Percentiles rank a stretch among this genome's conserved stretches.
phyloP scores from a whole-genome alignment of 2,329 filamentous ascomycete genomes.

The Zopfia rhizophila region DNA sequence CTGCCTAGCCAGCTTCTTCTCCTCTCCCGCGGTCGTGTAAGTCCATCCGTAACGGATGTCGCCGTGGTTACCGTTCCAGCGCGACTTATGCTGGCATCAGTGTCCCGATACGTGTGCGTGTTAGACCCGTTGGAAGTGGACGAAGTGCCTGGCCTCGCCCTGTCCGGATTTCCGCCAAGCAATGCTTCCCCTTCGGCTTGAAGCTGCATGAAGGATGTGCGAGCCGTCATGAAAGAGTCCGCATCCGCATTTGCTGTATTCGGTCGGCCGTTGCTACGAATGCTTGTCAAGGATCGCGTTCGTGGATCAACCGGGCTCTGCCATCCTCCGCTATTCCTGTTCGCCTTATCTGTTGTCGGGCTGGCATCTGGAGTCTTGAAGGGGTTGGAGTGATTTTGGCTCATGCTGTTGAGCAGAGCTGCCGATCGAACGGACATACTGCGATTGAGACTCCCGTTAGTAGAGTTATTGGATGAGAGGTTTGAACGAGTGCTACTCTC shows the following conservation, averaged over 20 bases:
- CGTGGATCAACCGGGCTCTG: conserved; percentile 33
- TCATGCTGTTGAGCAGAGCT: conserved; percentile 47
- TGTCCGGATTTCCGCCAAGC: conserved; percentile 56
- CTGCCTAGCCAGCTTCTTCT: conserved; percentile 52
- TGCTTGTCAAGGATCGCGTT: conserved; percentile 48
- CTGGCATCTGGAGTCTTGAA: conserved; percentile 47
- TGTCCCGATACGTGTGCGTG: conserved; percentile 33
- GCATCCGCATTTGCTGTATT: conserved; percentile 47
- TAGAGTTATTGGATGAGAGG: conserved; percentile 56
- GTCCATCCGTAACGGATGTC: conserved; percentile 36
- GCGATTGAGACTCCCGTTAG: conserved; percentile 53
- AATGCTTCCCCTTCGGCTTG: conserved; percentile 64
- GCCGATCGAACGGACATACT: conserved; percentile 58
- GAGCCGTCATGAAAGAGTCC: conserved; percentile 64
- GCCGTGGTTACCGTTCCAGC: conserved; percentile 35
- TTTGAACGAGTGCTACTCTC: conserved; percentile 60
- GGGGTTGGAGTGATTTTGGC: conserved; percentile 38
- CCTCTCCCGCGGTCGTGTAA: conserved; percentile 34
- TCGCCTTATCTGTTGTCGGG: conserved; percentile 34
- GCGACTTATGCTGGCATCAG: conserved; percentile 35
- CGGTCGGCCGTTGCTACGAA: conserved; percentile 44
- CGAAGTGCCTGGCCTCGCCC: conserved; percentile 41
- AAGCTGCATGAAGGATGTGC: conserved; percentile 60
- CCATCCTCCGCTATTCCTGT: conserved; percentile 30
- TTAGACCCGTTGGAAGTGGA: conserved; percentile 41